phyloP scores from a whole-genome alignment of 1,139 yeast genomes.

The Geotrichum carabidarum region DNA sequence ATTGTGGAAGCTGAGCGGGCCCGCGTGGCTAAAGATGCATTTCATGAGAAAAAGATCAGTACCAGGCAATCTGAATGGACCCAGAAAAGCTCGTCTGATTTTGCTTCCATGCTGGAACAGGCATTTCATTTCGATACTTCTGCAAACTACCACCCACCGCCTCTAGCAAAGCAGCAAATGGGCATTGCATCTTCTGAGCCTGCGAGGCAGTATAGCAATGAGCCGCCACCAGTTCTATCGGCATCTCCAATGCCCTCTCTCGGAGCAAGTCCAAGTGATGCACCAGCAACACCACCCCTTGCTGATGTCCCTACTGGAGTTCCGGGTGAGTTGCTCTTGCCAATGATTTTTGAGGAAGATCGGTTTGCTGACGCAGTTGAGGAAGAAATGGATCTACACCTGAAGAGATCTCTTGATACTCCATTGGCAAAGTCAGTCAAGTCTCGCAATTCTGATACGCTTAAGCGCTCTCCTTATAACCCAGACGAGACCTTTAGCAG shows the following conservation, averaged over 20 bases:
- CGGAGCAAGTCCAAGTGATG: not conserved
- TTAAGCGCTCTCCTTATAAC: not conserved
- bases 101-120: constrained; percentile 20
- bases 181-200: constrained; percentile 1
- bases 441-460: not conserved
- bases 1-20: constrained; percentile 12
- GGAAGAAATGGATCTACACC: constrained; percentile 15
- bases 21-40: not conserved
- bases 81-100: constrained; percentile 8
- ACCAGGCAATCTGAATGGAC: not conserved
- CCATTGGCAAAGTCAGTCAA: not conserved
- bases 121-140: constrained; percentile 16
- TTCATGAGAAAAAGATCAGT: not conserved
- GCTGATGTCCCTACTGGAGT: not conserved
- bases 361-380: constrained; percentile 37
- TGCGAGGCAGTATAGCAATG: not conserved
- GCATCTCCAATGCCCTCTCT: not conserved
- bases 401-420: not conserved
- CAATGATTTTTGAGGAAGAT: constrained; percentile 39
- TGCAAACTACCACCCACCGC: constrained; percentile 2
- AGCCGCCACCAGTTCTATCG: not conserved
- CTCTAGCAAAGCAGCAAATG: not conserved
- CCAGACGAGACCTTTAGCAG: not conserved
- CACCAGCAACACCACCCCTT: not conserved
- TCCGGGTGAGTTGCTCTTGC: constrained; percentile 25